Percentiles rank a stretch among this genome's conserved stretches.
phyloP scores from a whole-genome alignment of 805 yeast species.

The Wickerhamiella azymoides region DNA sequence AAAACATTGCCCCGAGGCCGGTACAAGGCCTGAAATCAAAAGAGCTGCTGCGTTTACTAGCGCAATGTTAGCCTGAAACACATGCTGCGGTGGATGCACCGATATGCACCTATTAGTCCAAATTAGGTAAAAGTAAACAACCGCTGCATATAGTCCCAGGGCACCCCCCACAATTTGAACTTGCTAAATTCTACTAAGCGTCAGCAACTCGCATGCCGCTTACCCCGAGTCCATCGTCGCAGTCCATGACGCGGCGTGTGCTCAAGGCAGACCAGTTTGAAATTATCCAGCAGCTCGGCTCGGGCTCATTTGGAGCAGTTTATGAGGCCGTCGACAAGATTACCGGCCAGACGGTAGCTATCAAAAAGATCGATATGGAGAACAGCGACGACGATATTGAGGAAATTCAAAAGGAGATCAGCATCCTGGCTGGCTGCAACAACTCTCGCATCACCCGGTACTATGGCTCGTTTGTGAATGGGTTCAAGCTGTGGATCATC shows the following conservation, averaged over 20 bases:
- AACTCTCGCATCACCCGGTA: conserved; percentile 50
- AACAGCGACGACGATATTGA: conserved; percentile 48
- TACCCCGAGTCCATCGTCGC: background rate
- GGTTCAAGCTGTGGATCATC: conserved; percentile 60
- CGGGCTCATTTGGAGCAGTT: conserved; percentile 71
- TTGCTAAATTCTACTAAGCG: background rate
- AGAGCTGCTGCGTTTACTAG: background rate
- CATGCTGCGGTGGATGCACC: background rate
- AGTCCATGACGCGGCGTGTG: conserved; percentile 9
- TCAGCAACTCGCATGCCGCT: background rate
- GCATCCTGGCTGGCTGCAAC: conserved; percentile 52
- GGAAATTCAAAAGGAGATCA: conserved; percentile 62
- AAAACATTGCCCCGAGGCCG: background rate
- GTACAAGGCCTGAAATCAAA: background rate
- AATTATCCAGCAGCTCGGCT: conserved; percentile 44
- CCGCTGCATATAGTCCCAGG: background rate
- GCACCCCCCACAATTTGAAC: background rate
- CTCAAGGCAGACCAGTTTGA: conserved; percentile 32
- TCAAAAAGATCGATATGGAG: conserved; percentile 48
- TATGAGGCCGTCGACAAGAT: conserved; percentile 43
- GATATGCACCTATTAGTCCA: background rate
- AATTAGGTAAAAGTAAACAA: conserved; percentile 8
- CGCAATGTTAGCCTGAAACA: background rate
- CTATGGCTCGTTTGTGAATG: conserved; percentile 57
- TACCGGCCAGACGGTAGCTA: conserved; percentile 26